Evolutionary conservation across 176 grass and related monocot species (phyloP).

Genomic region (Panicum miliaceum): DNA sequence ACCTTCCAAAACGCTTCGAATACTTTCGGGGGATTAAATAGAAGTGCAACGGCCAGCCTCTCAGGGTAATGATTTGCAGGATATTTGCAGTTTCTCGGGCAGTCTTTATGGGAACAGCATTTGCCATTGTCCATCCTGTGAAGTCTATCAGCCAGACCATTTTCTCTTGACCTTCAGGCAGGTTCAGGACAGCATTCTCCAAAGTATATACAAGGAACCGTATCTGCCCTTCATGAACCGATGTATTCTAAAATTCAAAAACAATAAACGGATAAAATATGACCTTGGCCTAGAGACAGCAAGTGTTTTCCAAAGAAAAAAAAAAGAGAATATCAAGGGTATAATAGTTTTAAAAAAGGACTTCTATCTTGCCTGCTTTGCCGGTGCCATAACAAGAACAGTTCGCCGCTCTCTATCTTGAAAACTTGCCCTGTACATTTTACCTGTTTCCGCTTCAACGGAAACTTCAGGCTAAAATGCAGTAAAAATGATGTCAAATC

Average conservation of each 20-base stretch:
- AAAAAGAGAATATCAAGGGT: neutral
- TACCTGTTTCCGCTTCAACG: constrained; percentile 80
- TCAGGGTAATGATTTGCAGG: constrained; percentile 92
- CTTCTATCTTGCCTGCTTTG: constrained; percentile 59
- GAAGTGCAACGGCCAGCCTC: constrained; percentile 69
- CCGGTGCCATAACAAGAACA: constrained; percentile 74
- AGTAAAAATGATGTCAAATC: neutral
- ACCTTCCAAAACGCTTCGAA: constrained; percentile 92
- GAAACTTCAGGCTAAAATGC: constrained; percentile 66
- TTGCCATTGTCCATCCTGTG: constrained; percentile 80
- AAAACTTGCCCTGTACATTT: constrained; percentile 79
- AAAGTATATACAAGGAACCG: constrained; percentile 68
- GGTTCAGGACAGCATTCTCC: constrained; percentile 77
- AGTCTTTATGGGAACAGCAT: constrained; percentile 70
- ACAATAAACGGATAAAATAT: constrained; percentile 1
- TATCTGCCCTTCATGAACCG: constrained; percentile 64
- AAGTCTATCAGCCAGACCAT: constrained; percentile 94
- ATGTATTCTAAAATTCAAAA: constrained; percentile 68
- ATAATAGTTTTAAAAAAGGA: neutral
- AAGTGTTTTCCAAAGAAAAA: neutral
- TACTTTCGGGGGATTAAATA: constrained; percentile 82
- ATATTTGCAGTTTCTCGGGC: constrained; percentile 62
- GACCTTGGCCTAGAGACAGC: neutral
- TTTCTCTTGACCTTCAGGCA: constrained; percentile 79
- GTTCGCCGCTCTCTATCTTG: constrained; percentile 70